Evolutionary conservation across 1,284 basidiomycete genomes (phyloP).

Genomic region (Puccinia novopanici): DNA sequence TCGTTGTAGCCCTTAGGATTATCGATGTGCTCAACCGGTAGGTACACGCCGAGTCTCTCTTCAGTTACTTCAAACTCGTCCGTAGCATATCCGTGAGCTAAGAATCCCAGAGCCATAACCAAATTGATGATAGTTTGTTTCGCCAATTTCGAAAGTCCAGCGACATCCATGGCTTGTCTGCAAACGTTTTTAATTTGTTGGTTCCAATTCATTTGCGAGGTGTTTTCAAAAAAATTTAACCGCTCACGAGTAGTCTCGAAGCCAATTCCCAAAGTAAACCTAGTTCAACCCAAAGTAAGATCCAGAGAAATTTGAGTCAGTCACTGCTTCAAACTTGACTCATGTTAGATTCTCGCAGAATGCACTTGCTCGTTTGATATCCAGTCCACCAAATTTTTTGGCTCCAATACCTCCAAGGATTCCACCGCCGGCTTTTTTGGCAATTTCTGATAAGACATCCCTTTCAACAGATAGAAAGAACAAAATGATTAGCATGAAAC

Average conservation of each 20-base stretch:
- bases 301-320: neutral
- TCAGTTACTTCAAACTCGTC: slow-evolving; percentile 86
- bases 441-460: slow-evolving; percentile 54
- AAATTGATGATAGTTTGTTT: slow-evolving; percentile 50
- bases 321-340: neutral
- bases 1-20: slow-evolving; percentile 57
- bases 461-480: too few relatives aligned
- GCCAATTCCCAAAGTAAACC: slow-evolving; percentile 52
- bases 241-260: slow-evolving; percentile 48
- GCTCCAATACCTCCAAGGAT: slow-evolving; percentile 49
- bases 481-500: neutral
- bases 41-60: slow-evolving; percentile 74
- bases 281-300: neutral
- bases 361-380: slow-evolving; percentile 52
- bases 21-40: slow-evolving; percentile 80
- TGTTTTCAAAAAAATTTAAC: neutral
- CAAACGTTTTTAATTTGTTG: neutral
- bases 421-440: slow-evolving; percentile 49
- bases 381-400: slow-evolving; percentile 57
- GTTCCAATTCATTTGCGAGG: neutral
- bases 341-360: neutral
- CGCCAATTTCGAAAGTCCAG: slow-evolving; percentile 48
- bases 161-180: slow-evolving; percentile 52
- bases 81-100: slow-evolving; percentile 49
- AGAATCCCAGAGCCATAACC: slow-evolving; percentile 47